A percentile compares a stretch with the other conserved stretches of the same genome.
Conservation (phyloP, 768 basidiomycete species). For the Aureoboletus auriporus region DNA sequence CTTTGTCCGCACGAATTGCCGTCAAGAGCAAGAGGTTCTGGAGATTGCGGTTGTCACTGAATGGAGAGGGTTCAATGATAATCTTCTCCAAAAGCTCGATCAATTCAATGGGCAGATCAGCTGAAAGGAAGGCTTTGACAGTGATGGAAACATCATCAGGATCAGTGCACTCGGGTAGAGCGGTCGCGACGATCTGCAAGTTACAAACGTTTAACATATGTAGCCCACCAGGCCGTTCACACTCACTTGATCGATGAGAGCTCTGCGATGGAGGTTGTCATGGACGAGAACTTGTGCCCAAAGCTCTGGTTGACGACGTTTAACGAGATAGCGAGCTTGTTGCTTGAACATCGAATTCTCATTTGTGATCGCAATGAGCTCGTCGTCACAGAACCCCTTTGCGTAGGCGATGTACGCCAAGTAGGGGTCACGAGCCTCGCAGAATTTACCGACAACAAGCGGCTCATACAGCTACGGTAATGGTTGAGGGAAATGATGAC, state of each 20-base stretch:
- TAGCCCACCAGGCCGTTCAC: background rate
- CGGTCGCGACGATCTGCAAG: slow-evolving; percentile 82
- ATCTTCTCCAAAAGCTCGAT: slow-evolving; percentile 99
- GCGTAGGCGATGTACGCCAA: slow-evolving; percentile 99
- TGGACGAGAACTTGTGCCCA: slow-evolving; percentile 92
- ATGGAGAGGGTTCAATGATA: slow-evolving; percentile 93
- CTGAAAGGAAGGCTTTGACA: slow-evolving; percentile 97
- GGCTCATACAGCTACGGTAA: slow-evolving; percentile 83
- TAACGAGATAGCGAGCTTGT: slow-evolving; percentile 96
- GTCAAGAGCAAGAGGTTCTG: slow-evolving; percentile 95
- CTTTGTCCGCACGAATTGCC: slow-evolving; percentile 95
- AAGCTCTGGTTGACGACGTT: slow-evolving; percentile 89
- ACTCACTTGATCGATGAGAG: slow-evolving; percentile 85
- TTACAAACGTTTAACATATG: background rate
- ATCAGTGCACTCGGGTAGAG: slow-evolving; percentile 94
- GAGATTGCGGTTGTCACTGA: slow-evolving; percentile 95
- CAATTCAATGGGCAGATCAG: slow-evolving; percentile 94
- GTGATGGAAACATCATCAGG: slow-evolving; percentile 98
- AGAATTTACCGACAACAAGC: slow-evolving; percentile 96
- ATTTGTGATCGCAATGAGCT: slow-evolving; percentile 94
- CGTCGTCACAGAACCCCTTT: slow-evolving; percentile 98
- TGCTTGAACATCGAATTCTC: slow-evolving; percentile 99
- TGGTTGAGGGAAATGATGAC: slow-evolving; percentile 5
- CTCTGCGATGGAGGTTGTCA: slow-evolving; percentile 89
- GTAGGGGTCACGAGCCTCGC: slow-evolving; percentile 97